phyloP scores from a whole-genome alignment of 768 basidiomycete genomes.

The Suillus occidentalis region DNA sequence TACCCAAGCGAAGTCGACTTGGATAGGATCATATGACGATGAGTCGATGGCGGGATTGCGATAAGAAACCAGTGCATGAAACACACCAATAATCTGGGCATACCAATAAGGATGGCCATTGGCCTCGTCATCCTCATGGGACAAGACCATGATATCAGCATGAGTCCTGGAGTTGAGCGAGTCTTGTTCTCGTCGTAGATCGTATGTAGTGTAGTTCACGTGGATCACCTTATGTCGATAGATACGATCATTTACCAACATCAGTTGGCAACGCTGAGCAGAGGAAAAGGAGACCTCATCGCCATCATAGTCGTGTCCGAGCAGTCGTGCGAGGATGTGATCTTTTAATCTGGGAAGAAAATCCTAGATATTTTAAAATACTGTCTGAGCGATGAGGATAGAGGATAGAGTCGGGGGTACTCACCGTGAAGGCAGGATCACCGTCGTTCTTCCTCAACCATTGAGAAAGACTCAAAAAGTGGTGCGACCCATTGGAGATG shows the following conservation, averaged over 20 bases:
- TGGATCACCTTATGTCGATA: slow-evolving; percentile 21
- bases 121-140: slow-evolving; percentile 7
- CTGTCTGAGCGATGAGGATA: no score
- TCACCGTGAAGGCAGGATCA: not conserved
- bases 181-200: slow-evolving; percentile 35
- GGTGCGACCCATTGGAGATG: not conserved
- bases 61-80: not conserved
- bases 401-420: not conserved
- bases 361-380: slow-evolving; percentile 5
- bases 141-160: not conserved
- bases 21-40: slow-evolving; percentile 19
- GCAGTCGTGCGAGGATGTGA: slow-evolving; percentile 17
- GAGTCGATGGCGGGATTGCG: not conserved
- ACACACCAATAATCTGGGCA: not conserved
- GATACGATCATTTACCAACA: slow-evolving; percentile 21
- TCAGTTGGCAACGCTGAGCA: slow-evolving; percentile 21
- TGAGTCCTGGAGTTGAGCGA: slow-evolving; percentile 38
- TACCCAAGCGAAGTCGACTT: slow-evolving; percentile 43
- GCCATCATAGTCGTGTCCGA: slow-evolving; percentile 19
- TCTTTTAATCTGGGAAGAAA: slow-evolving; percentile 20
- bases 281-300: slow-evolving; percentile 26
- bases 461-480: not conserved
- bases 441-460: not conserved
- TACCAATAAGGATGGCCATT: slow-evolving; percentile 40
- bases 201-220: slow-evolving; percentile 27